These are phyloP conservation scores for Laburnicola sp. DNA, from an alignment of 2,329 filamentous ascomycete genomes.

Conservation along the genomic window DNA sequence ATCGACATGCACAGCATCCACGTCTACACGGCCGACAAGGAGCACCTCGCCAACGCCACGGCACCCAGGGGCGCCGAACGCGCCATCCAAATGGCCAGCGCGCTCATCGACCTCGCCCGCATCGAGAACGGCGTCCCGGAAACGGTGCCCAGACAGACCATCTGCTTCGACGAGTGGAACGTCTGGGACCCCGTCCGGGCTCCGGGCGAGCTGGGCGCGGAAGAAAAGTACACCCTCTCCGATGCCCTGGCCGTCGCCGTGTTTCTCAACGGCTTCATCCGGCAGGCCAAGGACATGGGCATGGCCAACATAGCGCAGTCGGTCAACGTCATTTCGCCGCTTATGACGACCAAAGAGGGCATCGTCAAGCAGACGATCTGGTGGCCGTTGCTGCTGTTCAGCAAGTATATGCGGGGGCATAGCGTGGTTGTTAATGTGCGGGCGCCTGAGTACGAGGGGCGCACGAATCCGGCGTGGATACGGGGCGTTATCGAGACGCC, in stretches of 20 bases:
- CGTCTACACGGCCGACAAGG: constrained; percentile 68
- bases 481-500: constrained; percentile 67
- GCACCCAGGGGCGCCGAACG: constrained; percentile 72
- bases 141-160: constrained; percentile 64
- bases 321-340: constrained; percentile 75
- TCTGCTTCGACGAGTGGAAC: constrained; percentile 87
- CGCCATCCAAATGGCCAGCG: constrained; percentile 69
- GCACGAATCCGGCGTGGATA: constrained; percentile 68
- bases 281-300: constrained; percentile 69
- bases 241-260: constrained; percentile 75
- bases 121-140: constrained; percentile 67
- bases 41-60: constrained; percentile 44
- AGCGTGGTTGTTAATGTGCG: constrained; percentile 68
- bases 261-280: constrained; percentile 76
- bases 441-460: constrained; percentile 65
- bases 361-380: constrained; percentile 73
- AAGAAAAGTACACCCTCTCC: constrained; percentile 71
- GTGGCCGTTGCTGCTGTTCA: constrained; percentile 73
- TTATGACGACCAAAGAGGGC: constrained; percentile 70
- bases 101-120: constrained; percentile 72
- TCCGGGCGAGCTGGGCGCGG: constrained; percentile 70
- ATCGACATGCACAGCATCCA: constrained; percentile 84
- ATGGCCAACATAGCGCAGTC: constrained; percentile 80
- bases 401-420: constrained; percentile 72
- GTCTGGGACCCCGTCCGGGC: constrained; percentile 76